phyloP scores from a whole-genome alignment of 2,329 filamentous ascomycete species.

The Dothideomycetes sp. region DNA sequence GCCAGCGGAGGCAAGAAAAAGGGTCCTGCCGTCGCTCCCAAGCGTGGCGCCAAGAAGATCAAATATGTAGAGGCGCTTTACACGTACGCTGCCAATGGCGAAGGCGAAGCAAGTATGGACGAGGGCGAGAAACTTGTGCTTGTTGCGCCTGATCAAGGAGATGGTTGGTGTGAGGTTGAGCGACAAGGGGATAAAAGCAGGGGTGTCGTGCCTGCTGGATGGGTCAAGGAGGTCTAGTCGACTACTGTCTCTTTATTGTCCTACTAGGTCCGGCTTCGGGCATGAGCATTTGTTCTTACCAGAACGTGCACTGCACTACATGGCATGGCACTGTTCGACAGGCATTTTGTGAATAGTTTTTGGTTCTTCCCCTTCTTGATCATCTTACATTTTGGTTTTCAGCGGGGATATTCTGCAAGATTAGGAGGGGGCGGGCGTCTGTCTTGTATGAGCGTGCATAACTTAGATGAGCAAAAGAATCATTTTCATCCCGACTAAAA shows the following conservation, averaged over 20 bases:
- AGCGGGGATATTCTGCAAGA: no score
- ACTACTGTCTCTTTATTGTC: background rate
- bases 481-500: no score
- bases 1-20: slow-evolving; percentile 56
- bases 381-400: no score
- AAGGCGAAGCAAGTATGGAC: slow-evolving; percentile 77
- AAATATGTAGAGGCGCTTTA: slow-evolving; percentile 90
- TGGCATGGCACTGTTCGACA: no score
- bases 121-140: slow-evolving; percentile 90
- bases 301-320: no score
- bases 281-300: no score
- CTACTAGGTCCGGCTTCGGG: no score
- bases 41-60: slow-evolving; percentile 52
- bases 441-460: no score
- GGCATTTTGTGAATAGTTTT: no score
- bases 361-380: no score
- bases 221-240: slow-evolving; percentile 58
- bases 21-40: slow-evolving; percentile 82
- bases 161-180: slow-evolving; percentile 96
- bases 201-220: slow-evolving; percentile 88
- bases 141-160: slow-evolving; percentile 75
- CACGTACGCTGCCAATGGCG: slow-evolving; percentile 76
- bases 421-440: no score
- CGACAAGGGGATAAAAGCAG: slow-evolving; percentile 61
- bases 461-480: no score